Evolutionary conservation across 129 eudicot species (phyloP), one percentile per base, ranked within the genome.

Genomic region (Pulicaria dysenterica): DNA sequence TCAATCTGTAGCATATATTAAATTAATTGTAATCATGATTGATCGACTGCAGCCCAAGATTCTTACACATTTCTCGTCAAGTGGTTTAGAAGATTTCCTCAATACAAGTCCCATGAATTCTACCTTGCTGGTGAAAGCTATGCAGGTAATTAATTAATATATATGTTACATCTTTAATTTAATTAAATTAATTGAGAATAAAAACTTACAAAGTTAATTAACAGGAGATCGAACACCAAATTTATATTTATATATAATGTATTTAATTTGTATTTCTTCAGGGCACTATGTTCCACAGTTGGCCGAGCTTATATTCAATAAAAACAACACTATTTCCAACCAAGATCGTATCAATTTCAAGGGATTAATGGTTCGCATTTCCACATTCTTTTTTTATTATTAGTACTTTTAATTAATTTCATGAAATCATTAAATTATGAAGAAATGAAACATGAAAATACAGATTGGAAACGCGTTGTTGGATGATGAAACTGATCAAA

Each of bases 61-160:
- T 81, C 98, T 5, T 87, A 87, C 49, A 59, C 19, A 13, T 92
- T 92, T 65, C 47, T 92, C 17, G 73, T 83, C 15, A 74, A 77
- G 12, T 92, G 98, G 98, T 92, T 92, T 44, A 65, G 40, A 64
- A 82, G 98, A 77, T 92, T 87, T 47, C 98, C 98, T 17, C 96
- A 92, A 8, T 92, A 70, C 82, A 92, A 87, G 81, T 80, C 92
- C 69, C 92, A 80, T 68, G 90, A 89, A 2, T 92, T 92, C 70
- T 92, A 85, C 87, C 84, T 92, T 57, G 77, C 96, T 58, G 98
- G 98, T 24, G 98, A 89, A 76, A 92, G 98, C 70, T 92, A 92
- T 72, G 98, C 96, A 66, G 98, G 98, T 87, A 78, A 49, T 12
- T 3, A 6, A 60, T 45, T 42, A 5, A 19, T 0, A 31, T n/a